Percentiles rank a stretch among this genome's conserved stretches.
Evolutionary conservation across 768 basidiomycete genomes (phyloP).

Genomic region (Cubamyces lactineus): DNA sequence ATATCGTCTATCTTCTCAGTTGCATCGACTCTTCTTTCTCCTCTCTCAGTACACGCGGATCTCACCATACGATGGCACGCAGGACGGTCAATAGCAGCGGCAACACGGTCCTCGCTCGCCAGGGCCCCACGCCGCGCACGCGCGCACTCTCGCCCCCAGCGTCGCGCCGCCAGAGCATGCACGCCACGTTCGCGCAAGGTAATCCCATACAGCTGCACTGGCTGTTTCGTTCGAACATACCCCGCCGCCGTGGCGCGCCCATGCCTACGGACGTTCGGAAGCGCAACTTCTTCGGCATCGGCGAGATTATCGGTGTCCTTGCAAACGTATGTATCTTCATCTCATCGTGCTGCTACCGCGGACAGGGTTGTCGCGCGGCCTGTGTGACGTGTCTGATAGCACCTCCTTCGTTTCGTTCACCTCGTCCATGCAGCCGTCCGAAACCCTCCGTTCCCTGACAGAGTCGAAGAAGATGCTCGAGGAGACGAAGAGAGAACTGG

Average conservation of each 20-base stretch:
- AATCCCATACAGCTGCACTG: slow-evolving; percentile 53
- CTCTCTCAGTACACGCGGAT: slow-evolving; percentile 13
- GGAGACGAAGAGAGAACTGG: slow-evolving; percentile 76
- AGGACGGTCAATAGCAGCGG: slow-evolving; percentile 23
- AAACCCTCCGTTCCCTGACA: slow-evolving; percentile 77
- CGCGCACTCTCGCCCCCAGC: slow-evolving; percentile 32
- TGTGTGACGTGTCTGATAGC: slow-evolving; percentile 18
- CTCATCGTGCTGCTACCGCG: slow-evolving; percentile 11
- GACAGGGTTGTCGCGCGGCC: slow-evolving; percentile 3
- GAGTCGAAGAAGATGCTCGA: slow-evolving; percentile 78
- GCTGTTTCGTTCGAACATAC: slow-evolving; percentile 77
- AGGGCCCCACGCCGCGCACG: slow-evolving; percentile 25
- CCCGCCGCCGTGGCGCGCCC: slow-evolving; percentile 60
- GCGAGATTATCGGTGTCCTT: slow-evolving; percentile 76
- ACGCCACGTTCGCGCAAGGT: slow-evolving; percentile 26
- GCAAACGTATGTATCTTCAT: slow-evolving; percentile 58
- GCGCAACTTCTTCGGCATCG: slow-evolving; percentile 78
- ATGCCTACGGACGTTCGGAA: slow-evolving; percentile 65
- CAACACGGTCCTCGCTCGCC: slow-evolving; percentile 22
- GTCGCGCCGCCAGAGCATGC: slow-evolving; percentile 35
- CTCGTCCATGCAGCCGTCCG: slow-evolving; percentile 59
- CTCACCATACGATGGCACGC: slow-evolving; percentile 25
- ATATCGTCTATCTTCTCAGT: slow-evolving; percentile 18
- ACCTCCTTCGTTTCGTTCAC: slow-evolving; percentile 17
- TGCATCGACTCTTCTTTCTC: slow-evolving; percentile 11